phyloP scores from a whole-genome alignment of 306 rosid genomes.

The Cucumis cinereus region DNA sequence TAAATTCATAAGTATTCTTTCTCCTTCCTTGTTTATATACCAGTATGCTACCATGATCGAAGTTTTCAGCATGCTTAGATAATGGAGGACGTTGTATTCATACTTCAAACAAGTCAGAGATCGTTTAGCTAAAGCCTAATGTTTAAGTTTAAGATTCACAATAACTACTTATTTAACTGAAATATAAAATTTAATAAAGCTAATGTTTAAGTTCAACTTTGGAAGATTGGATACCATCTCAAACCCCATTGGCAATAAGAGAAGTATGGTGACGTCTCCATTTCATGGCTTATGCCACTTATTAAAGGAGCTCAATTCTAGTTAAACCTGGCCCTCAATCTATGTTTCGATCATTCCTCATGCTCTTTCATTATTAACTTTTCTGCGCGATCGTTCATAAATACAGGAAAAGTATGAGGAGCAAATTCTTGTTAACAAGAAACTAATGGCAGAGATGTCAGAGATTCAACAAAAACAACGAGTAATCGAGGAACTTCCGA shows the following conservation, averaged over 20 bases:
- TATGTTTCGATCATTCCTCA: background rate
- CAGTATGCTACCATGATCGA: background rate
- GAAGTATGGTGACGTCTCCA: no score
- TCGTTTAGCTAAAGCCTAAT: background rate
- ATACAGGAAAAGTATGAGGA: conserved; percentile 54
- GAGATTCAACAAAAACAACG: conserved; percentile 48
- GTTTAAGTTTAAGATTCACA: background rate
- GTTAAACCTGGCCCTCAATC: background rate
- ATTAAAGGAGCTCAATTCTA: background rate
- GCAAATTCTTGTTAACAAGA: conserved; percentile 29
- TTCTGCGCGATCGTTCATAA: conserved; percentile 3
- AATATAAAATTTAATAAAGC: background rate
- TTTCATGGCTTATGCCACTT: background rate
- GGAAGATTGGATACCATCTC: background rate
- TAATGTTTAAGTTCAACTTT: background rate
- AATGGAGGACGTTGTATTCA: background rate
- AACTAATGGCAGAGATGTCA: conserved; percentile 23
- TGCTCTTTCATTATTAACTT: background rate
- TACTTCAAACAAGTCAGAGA: background rate
- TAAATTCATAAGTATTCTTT: background rate
- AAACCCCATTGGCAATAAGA: no score
- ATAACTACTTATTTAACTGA: background rate
- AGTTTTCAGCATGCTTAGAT: background rate
- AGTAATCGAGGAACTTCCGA: conserved; percentile 34
- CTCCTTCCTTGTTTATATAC: background rate